Base-by-base conservation (phyloP, 352 stramenopile species). In the Globisporangium polare region DNA sequence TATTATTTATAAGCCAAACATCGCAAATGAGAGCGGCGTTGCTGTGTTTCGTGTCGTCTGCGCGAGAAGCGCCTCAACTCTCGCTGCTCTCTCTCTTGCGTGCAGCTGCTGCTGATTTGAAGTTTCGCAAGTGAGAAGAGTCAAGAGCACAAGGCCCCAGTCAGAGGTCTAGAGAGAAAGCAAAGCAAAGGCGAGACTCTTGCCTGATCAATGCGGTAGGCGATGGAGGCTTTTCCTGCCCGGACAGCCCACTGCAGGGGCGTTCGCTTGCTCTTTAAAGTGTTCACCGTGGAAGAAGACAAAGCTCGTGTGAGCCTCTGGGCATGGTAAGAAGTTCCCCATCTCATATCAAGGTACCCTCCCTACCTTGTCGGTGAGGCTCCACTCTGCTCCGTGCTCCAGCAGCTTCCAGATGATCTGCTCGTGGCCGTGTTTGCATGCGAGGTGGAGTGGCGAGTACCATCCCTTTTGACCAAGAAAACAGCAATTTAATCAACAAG, bases 401-500 rank as follows among this genome's bases (percentile, higher is more conserved):
- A 94, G 60, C 41, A 94, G 51, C 51, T 85, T 51, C 73, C 78
- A 83, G 58, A 94, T 86, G 50, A 89, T 58, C 3, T 72, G 54
- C 53, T 90, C 80, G 42, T 85, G 69, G 20, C 82, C 84, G 47
- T 68, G 65, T 37, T 89, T 90, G 72, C 80, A 89, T 5, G 84
- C 84, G 47, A 94, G 71, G 55, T 94, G 84, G 20, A 94, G 73
- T 8, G 84, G 84, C 17, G 84, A 71, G 65, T 90, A 94, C 82
- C 84, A 91, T 31, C 84, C 84, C 78, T 88, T 88, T 12, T 22
- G 41, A 17, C 41, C 17, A 46, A 46, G 53, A 43, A 15, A 10
- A n/a, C 47, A 37, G 37, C 6, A n/a, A 20, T 12, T 22, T 6
- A 12, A 45, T 47, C 33, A 45, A n/a, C 20, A n/a, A 12, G 3